Evolutionary conservation across 108 stramenopile genomes (phyloP), one percentile per base, ranked within the genome.

Genomic region (Licmophora abbreviata): DNA sequence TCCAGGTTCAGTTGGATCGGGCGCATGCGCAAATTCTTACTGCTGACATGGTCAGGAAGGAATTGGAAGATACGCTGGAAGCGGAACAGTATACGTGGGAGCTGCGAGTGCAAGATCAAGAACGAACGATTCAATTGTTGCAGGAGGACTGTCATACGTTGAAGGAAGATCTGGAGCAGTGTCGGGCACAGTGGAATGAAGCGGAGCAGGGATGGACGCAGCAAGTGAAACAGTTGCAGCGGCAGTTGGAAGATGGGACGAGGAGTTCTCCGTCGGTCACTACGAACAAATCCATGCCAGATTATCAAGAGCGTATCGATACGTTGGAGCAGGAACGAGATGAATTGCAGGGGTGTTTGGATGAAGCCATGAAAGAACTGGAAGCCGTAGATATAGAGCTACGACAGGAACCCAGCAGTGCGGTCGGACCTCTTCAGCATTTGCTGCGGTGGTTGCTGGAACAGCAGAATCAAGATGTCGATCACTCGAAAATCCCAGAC

Each of bases 51-150:
- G 69, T 73, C 26, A 64, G 72, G 20, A 78, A 78, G 38, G 72
- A 78, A 43, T 48, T 78, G 15, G 77, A 78, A 57, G 77, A 78
- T 58, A 77, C 76, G 11, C 41, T 77, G 26, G 76, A 77, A 44
- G 76, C 76, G n/a, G 76, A 77, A 41, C 76, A 77, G 41, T 77
- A 77, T 36, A 77, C 76, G 15, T 77, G 76, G 76, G 76, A 77
- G 54, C 40, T 77, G 8, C 53, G 76, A 0, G 70, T 77, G 8
- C 70, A 77, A 45, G 77, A 78, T 63, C 72, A 78, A 53, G 72
- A 74, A 44, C 58, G 77, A 41, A 48, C 46, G 12, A 70, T 73
- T 32, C 40, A 28, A 10, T 29, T 60, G 36, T 21, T 73, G 44
- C 57, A 73, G 35, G 15, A 66, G 25, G 72, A 73, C 18, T 61